Conservation (phyloP, 352 stramenopile genomes). For the Bremia lactucae region DNA sequence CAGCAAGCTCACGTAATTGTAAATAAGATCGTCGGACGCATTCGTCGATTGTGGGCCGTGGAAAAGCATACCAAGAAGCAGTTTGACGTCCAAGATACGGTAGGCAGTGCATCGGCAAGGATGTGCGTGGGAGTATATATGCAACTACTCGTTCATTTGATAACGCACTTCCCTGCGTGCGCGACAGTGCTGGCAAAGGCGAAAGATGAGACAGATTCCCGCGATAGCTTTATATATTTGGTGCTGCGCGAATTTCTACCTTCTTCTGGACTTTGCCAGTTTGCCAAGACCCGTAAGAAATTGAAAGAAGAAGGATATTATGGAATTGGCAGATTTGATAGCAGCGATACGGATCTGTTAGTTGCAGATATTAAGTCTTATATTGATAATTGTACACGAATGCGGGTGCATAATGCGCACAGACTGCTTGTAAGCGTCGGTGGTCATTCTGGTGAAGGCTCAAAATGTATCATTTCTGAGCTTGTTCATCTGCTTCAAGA, state of each 20-base stretch:
- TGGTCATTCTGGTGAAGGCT: conserved; percentile 62
- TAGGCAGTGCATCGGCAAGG: conserved; percentile 4
- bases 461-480: conserved; percentile 65
- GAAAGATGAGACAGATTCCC: conserved; percentile 18
- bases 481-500: conserved; percentile 57
- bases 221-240: conserved; percentile 38
- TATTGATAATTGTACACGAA: conserved; percentile 31
- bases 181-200: conserved; percentile 55
- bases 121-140: conserved; percentile 62
- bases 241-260: conserved; percentile 63
- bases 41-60: conserved; percentile 37
- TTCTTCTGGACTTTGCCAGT: conserved; percentile 58
- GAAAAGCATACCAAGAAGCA: conserved; percentile 32
- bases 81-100: neutral
- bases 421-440: conserved; percentile 55
- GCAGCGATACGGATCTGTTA: conserved; percentile 22
- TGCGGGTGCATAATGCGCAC: conserved; percentile 57
- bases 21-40: conserved; percentile 51
- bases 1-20: conserved; percentile 49
- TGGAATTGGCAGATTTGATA: conserved; percentile 21
- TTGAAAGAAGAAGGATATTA: conserved; percentile 48
- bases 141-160: conserved; percentile 60
- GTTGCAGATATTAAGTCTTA: conserved; percentile 24
- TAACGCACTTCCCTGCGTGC: conserved; percentile 56
- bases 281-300: conserved; percentile 37